Conservation (phyloP, 1,284 basidiomycete species). For the Malassezia equina region DNA sequence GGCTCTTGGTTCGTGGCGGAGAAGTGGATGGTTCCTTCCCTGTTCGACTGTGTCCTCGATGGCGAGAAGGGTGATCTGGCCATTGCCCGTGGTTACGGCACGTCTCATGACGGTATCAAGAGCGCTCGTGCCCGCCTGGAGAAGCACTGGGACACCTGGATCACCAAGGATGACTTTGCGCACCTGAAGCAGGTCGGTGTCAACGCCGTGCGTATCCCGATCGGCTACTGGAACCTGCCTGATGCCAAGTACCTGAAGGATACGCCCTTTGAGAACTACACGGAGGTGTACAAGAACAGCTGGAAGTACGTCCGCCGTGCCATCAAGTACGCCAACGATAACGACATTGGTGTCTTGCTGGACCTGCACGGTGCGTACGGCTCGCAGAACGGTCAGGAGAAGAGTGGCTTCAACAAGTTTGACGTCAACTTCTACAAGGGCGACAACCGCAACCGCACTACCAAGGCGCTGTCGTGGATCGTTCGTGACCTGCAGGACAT, state of each 20-base stretch:
- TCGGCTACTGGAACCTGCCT: conserved; percentile 47
- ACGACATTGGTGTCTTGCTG: conserved; percentile 61
- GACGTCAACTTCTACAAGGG: conserved; percentile 50
- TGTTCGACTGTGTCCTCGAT: conserved; percentile 59
- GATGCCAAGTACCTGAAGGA: conserved; percentile 50
- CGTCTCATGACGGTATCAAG: conserved; percentile 51
- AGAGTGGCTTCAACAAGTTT: conserved; percentile 62
- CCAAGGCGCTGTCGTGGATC: conserved; percentile 56
- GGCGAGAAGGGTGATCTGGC: conserved; percentile 53
- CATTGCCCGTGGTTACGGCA: conserved; percentile 52
- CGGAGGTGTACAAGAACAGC: conserved; percentile 58
- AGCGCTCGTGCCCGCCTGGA: conserved; percentile 55
- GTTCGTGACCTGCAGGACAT: conserved; percentile 56
- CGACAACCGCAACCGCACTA: conserved; percentile 56
- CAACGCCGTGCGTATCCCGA: conserved; percentile 48
- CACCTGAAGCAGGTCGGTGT: conserved; percentile 43
- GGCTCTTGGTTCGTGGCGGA: conserved; percentile 59
- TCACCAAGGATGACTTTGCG: conserved; percentile 53
- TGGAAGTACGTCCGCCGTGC: conserved; percentile 57
- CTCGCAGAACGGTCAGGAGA: conserved; percentile 57
- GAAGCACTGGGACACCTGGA: conserved; percentile 68
- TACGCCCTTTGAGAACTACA: conserved; percentile 57
- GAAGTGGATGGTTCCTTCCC: conserved; percentile 64
- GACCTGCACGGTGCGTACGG: conserved; percentile 65
- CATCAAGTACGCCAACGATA: conserved; percentile 59